Conservation (phyloP, 495 filamentous ascomycete genomes). For the Talaromyces nanjingensis region DNA sequence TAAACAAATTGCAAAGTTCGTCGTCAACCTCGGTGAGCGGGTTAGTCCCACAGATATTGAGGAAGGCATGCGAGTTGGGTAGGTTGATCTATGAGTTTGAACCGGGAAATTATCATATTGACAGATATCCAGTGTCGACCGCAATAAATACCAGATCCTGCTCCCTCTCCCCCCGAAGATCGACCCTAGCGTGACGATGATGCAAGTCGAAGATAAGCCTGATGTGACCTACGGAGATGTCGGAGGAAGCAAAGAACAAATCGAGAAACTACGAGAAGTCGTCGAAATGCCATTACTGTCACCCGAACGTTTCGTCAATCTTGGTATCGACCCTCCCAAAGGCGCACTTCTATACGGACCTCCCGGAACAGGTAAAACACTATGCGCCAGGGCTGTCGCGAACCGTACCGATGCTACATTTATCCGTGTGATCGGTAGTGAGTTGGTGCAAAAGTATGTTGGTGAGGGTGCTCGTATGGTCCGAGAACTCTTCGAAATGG, state of each 20-base stretch:
- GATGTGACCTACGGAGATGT: conserved; percentile 99
- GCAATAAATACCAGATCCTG: conserved; percentile 98
- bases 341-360: conserved; percentile 95
- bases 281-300: conserved; percentile 97
- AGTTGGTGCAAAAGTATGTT: conserved; percentile 97
- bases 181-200: conserved; percentile 98
- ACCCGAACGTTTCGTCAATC: conserved; percentile 91
- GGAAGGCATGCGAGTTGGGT: conserved; percentile 96
- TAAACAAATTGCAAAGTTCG: conserved; percentile 99
- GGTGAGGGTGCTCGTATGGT: conserved; percentile 98
- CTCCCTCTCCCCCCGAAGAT: conserved; percentile 97
- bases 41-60: conserved; percentile 98
- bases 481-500: conserved; percentile 98
- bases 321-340: conserved; percentile 98
- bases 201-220: conserved; percentile 99
- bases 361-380: conserved; percentile 95
- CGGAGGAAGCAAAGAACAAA: conserved; percentile 98
- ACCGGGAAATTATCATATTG: neutral
- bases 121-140: conserved; percentile 61
- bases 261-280: conserved; percentile 96
- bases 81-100: conserved; percentile 19
- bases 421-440: conserved; percentile 95
- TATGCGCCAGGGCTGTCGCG: conserved; percentile 93
- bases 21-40: conserved; percentile 94
- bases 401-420: conserved; percentile 98